phyloP scores from a whole-genome alignment of 2,329 filamentous ascomycete genomes.

The Penicillium sp. region DNA sequence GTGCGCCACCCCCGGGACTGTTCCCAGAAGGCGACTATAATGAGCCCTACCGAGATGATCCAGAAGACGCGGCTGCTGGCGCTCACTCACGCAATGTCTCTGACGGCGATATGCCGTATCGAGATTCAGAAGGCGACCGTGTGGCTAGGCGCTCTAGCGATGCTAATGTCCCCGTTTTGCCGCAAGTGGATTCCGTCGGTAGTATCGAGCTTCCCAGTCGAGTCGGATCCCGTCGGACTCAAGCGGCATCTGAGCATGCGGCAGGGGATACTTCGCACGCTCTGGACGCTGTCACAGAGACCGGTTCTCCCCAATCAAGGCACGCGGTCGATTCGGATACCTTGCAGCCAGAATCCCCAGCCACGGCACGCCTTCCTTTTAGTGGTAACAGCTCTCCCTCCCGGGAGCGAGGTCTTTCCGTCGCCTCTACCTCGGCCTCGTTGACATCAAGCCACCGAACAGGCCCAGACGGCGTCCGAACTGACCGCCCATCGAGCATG shows the following conservation, averaged over 20 bases:
- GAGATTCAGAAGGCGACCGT: constrained; percentile 28
- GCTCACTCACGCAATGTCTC: constrained; percentile 27
- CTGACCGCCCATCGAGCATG: constrained; percentile 48
- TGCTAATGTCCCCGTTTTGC: constrained; percentile 52
- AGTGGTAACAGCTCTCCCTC: constrained; percentile 38
- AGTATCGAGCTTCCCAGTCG: constrained; percentile 64
- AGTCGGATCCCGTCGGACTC: constrained; percentile 58
- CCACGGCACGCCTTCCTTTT: constrained; percentile 44
- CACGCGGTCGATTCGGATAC: constrained; percentile 15
- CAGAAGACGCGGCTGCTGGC: constrained; percentile 32
- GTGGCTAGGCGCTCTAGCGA: constrained; percentile 11
- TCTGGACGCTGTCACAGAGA: constrained; percentile 23
- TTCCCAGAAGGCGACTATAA: constrained; percentile 57
- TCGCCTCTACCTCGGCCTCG: constrained; percentile 39
- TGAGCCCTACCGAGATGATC: constrained; percentile 61
- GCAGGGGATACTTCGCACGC: constrained; percentile 12
- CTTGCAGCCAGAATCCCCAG: constrained; percentile 27
- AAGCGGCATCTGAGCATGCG: constrained; percentile 31
- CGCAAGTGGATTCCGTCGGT: constrained; percentile 58
- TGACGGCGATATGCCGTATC: constrained; percentile 24
- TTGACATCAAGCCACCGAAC: constrained; percentile 37
- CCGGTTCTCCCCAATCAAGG: constrained; percentile 14
- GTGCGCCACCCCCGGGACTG: constrained; percentile 75
- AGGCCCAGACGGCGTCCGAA: constrained; percentile 26
- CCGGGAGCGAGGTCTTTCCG: constrained; percentile 36